Base-by-base conservation (phyloP, 163 green algal species). In the Scenedesmus sp. region DNA sequence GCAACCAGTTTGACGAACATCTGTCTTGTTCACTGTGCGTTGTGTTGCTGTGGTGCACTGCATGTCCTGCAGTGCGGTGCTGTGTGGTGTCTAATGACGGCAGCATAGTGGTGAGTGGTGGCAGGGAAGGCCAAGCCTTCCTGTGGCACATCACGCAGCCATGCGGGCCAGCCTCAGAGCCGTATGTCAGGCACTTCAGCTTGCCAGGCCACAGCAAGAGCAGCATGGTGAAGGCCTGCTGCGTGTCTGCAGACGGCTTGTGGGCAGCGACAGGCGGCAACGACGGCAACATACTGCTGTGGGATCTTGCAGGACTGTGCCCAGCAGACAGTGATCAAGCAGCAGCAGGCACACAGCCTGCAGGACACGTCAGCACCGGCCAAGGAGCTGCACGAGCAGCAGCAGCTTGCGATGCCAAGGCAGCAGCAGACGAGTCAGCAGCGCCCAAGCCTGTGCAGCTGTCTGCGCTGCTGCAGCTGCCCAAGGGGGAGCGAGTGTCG, bases 141-240 rank as follows among this genome's bases (percentile, higher is more conserved):
- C 37, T 92, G 22, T 92, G 88, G 88, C 81, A 89, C 15, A 43
- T 92, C 26, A 44, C 61, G 20, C 68, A 90, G 44, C 79, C 79
- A 80, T 53, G 12, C 42, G 87, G 40, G 2, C 37, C 79, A 33
- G 18, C 80, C 18, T 46, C 46, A 79, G 88, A 89, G 24, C 61
- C 81, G 30, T 53, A 13, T 33, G 37, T 88, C 4, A 72, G 44
- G n/a, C n/a, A 70, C 20, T 49, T 72, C 16, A 70, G 6, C 9
- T 35, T 92, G 51, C 35, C 30, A 35, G 82, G 88, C 22, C 88
- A 92, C 59, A 56, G 53, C 65, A 42, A 53, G 6, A 35, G 49
- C 81, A 86, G 42, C n/a, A 46, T 61, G 33, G 81, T 92, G 1
- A 92, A 89, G 70, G n/a, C 61, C 43, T 89, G 81, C 88, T 92